Evolutionary conservation across 805 yeast genomes (phyloP).

Genomic region (Priceomyces castillae): DNA sequence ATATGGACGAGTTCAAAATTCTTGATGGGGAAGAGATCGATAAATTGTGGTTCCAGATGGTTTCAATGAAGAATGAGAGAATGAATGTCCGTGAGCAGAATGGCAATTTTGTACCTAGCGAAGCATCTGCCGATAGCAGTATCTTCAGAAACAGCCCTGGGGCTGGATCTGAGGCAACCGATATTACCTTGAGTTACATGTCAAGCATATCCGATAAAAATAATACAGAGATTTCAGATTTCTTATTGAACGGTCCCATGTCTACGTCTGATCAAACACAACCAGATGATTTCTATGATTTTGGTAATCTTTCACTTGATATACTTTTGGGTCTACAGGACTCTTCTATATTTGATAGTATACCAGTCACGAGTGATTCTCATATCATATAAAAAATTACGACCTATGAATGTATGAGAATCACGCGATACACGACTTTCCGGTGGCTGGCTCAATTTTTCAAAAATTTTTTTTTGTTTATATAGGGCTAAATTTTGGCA

Average conservation of each 20-base stretch:
- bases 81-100: not conserved
- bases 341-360: not conserved
- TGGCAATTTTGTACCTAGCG: not conserved
- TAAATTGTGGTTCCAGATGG: conserved; percentile 35
- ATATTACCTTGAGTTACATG: not conserved
- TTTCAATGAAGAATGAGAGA: conserved; percentile 16
- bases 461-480: no score
- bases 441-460: not conserved
- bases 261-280: not conserved
- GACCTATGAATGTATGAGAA: not conserved
- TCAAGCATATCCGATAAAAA: not conserved
- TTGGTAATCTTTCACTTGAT: not conserved
- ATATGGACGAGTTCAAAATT: conserved; percentile 6
- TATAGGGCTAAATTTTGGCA: no score
- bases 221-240: no score
- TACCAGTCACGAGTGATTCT: not conserved
- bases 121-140: no score
- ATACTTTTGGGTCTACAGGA: not conserved
- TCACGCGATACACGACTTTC: not conserved
- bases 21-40: conserved; percentile 31
- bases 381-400: not conserved
- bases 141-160: no score
- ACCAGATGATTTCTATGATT: not conserved
- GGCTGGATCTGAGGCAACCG: not conserved
- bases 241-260: no score